Base-by-base conservation (phyloP, 1,139 yeast genomes). In the Geotrichum citri-aurantii region DNA sequence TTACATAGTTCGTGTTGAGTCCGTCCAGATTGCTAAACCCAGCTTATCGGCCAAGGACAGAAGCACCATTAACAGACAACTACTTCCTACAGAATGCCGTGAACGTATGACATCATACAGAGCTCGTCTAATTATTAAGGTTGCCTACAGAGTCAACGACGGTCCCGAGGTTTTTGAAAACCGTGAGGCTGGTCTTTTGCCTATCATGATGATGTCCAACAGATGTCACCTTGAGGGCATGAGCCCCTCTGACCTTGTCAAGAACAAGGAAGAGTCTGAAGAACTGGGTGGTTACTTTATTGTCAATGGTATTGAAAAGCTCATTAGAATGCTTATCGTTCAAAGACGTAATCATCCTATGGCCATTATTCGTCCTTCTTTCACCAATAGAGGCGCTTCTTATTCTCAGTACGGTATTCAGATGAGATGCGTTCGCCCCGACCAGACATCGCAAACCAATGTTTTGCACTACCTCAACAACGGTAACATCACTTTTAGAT, bases 291-390 rank as follows among this genome's bases (percentile, higher is more conserved):
- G 99, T 42, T 93, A 93, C 73, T 93, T 95, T 50, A 87, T 93
- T 68, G 98, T 93, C 52, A 93, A 93, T 71, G 99, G 99, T 78
- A 91, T 92, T 67, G 99, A 93, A 74, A 95, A 93, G 75, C 79
- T 93, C 68, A 84, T 93, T 68, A 89, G 99, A 77, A 90, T 93
- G 98, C 83, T 95, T 73, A 91, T 93, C 78, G 97, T 93, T 23
- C 99, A 93, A 76, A 86, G 98, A 75, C 82, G 99, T 74, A 93
- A 95, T 73, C 98, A 91, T 71, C 96, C 98, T 23, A 90, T 93
- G 97, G 98, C 98, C 10, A 84, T 93, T 67, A 86, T 91, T 62
- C 90, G 99, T 77, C 95, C 97, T 40, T 88, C 96, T 19, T 93
- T 93, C 71, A 86, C 86, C 57, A 91, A 91, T 76, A 86, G 99